These are phyloP conservation scores for Ceratocystiopsis brevicomis DNA, from an alignment of 2,329 filamentous ascomycete genomes.

Conservation along the genomic window DNA sequence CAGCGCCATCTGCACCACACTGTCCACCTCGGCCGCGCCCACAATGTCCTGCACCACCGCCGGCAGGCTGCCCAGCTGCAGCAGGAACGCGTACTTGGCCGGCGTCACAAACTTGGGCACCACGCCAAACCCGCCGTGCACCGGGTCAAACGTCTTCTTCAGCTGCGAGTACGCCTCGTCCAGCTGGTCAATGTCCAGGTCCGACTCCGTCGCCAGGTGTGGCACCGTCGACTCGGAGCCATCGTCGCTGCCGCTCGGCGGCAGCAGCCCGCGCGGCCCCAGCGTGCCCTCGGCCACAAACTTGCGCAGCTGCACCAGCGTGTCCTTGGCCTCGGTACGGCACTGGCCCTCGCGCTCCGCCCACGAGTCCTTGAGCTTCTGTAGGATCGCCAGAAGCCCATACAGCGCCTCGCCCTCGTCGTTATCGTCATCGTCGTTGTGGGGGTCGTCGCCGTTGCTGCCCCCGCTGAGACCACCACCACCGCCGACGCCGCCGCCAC, in stretches of 20 bases:
- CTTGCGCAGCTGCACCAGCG: conserved; percentile 60
- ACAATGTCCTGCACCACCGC: conserved; percentile 65
- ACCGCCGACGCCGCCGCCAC: no score
- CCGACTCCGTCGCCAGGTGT: conserved; percentile 31
- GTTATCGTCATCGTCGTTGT: conserved; percentile 22
- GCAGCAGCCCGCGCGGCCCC: conserved; percentile 19
- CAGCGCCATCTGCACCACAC: conserved; percentile 61
- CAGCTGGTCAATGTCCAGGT: conserved; percentile 72
- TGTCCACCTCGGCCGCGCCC: conserved; percentile 63
- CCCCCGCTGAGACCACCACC: no score
- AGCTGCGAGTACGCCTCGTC: conserved; percentile 81
- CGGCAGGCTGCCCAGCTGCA: conserved; percentile 56
- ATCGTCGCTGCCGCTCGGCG: conserved; percentile 2
- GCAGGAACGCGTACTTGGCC: conserved; percentile 63
- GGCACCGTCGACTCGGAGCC: conserved; percentile 6
- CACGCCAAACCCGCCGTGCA: conserved; percentile 60
- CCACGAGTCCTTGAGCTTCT: conserved; percentile 63
- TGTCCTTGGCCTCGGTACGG: conserved; percentile 64
- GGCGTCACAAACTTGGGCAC: conserved; percentile 85
- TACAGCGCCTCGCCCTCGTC: conserved; percentile 36
- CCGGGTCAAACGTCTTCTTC: conserved; percentile 56
- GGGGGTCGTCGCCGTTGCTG: conserved; percentile 19
- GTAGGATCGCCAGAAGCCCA: conserved; percentile 67
- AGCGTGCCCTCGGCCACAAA: conserved; percentile 80
- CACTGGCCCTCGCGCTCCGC: conserved; percentile 67